Evolutionary conservation across 371 early-diverging fungal genomes (phyloP).

Genomic region (Dichotomocladium elegans): DNA sequence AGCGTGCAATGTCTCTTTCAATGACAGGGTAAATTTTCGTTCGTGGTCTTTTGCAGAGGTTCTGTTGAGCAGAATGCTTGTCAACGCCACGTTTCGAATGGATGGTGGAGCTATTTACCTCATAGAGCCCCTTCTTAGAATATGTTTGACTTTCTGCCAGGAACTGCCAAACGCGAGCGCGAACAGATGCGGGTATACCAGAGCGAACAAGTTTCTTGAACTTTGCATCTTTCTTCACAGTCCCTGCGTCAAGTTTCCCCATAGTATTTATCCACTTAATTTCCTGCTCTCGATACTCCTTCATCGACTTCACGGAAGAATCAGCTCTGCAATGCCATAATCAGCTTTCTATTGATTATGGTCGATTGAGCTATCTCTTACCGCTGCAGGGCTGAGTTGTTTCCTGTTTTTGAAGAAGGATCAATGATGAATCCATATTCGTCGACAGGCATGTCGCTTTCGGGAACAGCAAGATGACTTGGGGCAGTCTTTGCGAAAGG

Average conservation of each 20-base stretch:
- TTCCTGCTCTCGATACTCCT: slow-evolving; percentile 48
- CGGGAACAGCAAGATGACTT: background rate
- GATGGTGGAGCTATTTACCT: no score
- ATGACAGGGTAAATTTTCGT: slow-evolving; percentile 66
- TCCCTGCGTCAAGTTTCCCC: slow-evolving; percentile 37
- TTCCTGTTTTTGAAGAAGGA: slow-evolving; percentile 5
- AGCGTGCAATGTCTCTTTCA: slow-evolving; percentile 79
- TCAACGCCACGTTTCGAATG: background rate
- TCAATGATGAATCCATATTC: slow-evolving; percentile 58
- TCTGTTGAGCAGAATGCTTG: background rate
- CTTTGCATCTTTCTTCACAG: slow-evolving; percentile 47
- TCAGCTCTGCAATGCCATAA: slow-evolving; percentile 19
- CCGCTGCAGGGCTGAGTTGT: background rate
- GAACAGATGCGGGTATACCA: slow-evolving; percentile 74
- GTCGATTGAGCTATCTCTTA: background rate
- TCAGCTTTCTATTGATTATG: background rate
- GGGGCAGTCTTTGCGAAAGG: background rate
- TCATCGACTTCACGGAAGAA: slow-evolving; percentile 30
- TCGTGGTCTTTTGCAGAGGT: slow-evolving; percentile 12
- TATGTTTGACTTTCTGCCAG: slow-evolving; percentile 52
- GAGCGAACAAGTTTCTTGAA: slow-evolving; percentile 66
- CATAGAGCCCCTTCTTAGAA: slow-evolving; percentile 42
- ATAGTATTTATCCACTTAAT: slow-evolving; percentile 48
- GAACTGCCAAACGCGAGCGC: slow-evolving; percentile 73
- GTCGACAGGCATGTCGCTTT: slow-evolving; percentile 22